Conservation (phyloP, 768 basidiomycete species). For the Trametes sanguinea region DNA sequence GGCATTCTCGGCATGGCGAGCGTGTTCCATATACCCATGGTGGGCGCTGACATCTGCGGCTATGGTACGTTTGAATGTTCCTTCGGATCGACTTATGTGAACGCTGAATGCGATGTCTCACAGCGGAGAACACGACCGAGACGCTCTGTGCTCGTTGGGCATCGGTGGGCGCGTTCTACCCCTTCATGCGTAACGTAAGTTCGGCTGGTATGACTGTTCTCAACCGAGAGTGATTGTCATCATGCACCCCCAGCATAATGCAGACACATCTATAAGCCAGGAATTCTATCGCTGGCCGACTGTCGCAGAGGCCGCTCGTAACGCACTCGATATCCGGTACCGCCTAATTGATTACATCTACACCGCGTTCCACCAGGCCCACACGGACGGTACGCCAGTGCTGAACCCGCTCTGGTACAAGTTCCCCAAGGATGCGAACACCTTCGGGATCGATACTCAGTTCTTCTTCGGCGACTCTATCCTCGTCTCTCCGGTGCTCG, state of each 20-base stretch:
- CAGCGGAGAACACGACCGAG: constrained; percentile 64
- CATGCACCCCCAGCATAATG: constrained; percentile 48
- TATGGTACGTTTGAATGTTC: constrained; percentile 44
- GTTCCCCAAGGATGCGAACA: constrained; percentile 62
- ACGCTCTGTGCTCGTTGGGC: constrained; percentile 76
- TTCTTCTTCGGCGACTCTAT: constrained; percentile 70
- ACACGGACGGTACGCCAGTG: constrained; percentile 61
- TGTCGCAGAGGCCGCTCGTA: constrained; percentile 59
- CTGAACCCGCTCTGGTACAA: constrained; percentile 67
- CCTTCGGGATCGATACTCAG: constrained; percentile 63
- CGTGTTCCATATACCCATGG: constrained; percentile 72
- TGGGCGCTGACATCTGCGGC: constrained; percentile 75
- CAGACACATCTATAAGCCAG: constrained; percentile 53
- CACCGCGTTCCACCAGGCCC: constrained; percentile 65
- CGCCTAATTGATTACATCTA: constrained; percentile 72
- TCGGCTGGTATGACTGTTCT: neutral
- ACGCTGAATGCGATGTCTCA: neutral
- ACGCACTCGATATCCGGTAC: constrained; percentile 63
- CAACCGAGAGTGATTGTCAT: neutral
- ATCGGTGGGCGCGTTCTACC: constrained; percentile 74
- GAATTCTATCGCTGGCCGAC: constrained; percentile 69
- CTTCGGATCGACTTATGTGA: too few relatives aligned
- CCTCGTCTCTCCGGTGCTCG: constrained; percentile 69
- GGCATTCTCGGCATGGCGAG: constrained; percentile 68
- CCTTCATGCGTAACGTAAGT: constrained; percentile 76